These are phyloP conservation scores for Puccinia hordei DNA, from an alignment of 1,284 basidiomycete genomes.

Conservation along the genomic window DNA sequence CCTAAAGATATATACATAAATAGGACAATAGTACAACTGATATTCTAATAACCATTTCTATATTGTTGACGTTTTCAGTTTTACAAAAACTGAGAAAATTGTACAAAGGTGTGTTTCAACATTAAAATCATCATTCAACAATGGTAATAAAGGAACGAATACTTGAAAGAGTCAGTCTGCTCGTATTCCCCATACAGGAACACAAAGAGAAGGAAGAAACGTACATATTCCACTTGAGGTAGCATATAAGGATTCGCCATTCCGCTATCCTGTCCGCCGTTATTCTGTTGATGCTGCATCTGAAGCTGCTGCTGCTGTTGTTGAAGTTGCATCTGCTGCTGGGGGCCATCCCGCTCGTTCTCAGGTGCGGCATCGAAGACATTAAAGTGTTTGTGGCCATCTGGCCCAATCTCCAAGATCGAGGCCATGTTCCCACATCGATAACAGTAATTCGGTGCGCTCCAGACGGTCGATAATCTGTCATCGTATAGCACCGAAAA, in stretches of 20 bases:
- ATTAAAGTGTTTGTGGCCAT: slow-evolving; percentile 87
- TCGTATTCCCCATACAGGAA: not conserved
- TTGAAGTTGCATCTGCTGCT: slow-evolving; percentile 51
- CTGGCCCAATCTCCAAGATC: slow-evolving; percentile 92
- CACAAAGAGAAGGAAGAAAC: not conserved
- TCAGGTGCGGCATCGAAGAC: slow-evolving; percentile 98
- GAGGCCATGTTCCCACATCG: slow-evolving; percentile 96
- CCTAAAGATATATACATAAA: too few species aligned
- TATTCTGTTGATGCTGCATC: slow-evolving; percentile 53
- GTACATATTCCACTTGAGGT: slow-evolving; percentile 48
- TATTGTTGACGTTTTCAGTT: too few species aligned
- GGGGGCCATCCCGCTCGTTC: slow-evolving; percentile 69
- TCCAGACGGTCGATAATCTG: slow-evolving; percentile 96
- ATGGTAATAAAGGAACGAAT: too few species aligned
- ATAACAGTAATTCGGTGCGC: slow-evolving; percentile 97
- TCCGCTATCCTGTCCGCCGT: slow-evolving; percentile 21
- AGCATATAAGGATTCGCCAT: slow-evolving; percentile 31
- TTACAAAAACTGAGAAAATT: too few species aligned
- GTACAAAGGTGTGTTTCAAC: too few species aligned
- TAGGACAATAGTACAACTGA: too few species aligned
- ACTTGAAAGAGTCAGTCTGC: not conserved
- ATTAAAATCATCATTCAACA: too few species aligned
- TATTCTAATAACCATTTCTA: too few species aligned
- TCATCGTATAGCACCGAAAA: slow-evolving; percentile 93
- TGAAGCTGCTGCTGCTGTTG: slow-evolving; percentile 50